These are phyloP conservation scores for Cladosporium sp. DNA, from an alignment of 2,329 filamentous ascomycete species.

Conservation along the genomic window DNA sequence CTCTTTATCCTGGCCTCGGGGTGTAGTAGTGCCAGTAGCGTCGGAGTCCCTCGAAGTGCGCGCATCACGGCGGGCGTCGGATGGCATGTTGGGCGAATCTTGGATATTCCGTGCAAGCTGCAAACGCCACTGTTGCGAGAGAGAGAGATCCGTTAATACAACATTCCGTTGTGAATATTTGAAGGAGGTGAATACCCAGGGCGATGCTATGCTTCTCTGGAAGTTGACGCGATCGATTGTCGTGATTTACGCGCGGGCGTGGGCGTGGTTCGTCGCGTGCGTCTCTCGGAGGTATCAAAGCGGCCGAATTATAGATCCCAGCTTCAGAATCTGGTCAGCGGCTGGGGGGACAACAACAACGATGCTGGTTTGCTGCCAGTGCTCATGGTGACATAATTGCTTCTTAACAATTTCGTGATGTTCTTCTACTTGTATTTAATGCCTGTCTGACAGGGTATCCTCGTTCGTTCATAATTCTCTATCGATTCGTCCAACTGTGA, in stretches of 20 bases:
- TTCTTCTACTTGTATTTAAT: not conserved
- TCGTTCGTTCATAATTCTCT: not conserved
- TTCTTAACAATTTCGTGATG: not conserved
- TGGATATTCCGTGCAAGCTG: constrained; percentile 5
- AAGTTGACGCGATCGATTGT: constrained; percentile 6
- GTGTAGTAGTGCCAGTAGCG: not conserved
- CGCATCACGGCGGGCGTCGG: constrained; percentile 18
- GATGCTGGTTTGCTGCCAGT: not conserved
- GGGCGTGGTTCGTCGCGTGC: not conserved
- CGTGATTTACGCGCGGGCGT: not conserved
- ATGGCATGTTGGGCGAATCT: constrained; percentile 11
- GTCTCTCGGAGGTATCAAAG: constrained; percentile 1
- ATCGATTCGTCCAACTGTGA: too few species aligned
- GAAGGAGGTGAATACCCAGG: constrained; percentile 12
- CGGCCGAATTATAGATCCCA: not conserved
- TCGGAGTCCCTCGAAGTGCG: not conserved
- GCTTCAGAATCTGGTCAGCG: constrained; percentile 1
- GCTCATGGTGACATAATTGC: not conserved
- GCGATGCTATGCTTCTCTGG: constrained; percentile 17
- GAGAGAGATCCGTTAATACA: not conserved
- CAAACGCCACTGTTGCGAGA: constrained; percentile 18
- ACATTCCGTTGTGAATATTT: not conserved
- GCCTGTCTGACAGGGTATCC: not conserved
- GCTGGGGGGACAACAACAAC: constrained; percentile 1
- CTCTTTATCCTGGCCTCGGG: constrained; percentile 26